Percentiles rank a stretch among this genome's conserved stretches.
phyloP scores from a whole-genome alignment of 805 yeast species.

The Candida michaelii region DNA sequence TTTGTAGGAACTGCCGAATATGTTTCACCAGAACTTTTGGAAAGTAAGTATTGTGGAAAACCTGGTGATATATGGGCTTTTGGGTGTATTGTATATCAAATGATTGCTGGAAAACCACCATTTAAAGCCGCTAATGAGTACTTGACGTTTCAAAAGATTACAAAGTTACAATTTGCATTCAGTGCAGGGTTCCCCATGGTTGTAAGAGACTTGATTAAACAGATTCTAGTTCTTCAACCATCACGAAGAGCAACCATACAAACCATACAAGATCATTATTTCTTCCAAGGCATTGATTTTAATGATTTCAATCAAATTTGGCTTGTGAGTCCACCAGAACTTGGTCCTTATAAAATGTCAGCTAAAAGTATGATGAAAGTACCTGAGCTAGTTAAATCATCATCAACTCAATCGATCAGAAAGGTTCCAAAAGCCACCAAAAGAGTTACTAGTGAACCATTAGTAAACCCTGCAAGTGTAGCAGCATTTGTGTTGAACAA shows the following conservation, averaged over 20 bases:
- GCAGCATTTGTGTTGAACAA: constrained; percentile 42
- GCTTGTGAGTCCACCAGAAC: constrained; percentile 63
- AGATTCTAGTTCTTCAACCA: constrained; percentile 72
- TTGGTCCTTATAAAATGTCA: constrained; percentile 69
- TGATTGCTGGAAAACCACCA: constrained; percentile 72
- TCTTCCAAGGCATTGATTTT: constrained; percentile 74
- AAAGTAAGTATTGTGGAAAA: constrained; percentile 65
- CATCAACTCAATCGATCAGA: constrained; percentile 13
- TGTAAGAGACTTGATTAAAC: constrained; percentile 65
- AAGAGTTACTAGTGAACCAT: constrained; percentile 15
- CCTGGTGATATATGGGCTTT: constrained; percentile 64
- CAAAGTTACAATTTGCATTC: constrained; percentile 78
- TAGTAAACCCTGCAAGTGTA: constrained; percentile 36
- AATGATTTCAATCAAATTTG: constrained; percentile 63
- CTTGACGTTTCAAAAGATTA: constrained; percentile 76
- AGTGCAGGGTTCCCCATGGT: constrained; percentile 58
- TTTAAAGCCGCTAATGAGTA: constrained; percentile 83
- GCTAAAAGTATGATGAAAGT: constrained; percentile 80
- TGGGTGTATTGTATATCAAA: constrained; percentile 59
- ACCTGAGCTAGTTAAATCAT: constrained; percentile 38
- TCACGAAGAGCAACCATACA: constrained; percentile 57
- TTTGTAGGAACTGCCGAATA: constrained; percentile 81
- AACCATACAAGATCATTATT: constrained; percentile 63
- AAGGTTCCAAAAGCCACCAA: constrained; percentile 10
- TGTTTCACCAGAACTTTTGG: constrained; percentile 73